phyloP scores from a whole-genome alignment of 75 land plant species.

The Larix kaempferi region DNA sequence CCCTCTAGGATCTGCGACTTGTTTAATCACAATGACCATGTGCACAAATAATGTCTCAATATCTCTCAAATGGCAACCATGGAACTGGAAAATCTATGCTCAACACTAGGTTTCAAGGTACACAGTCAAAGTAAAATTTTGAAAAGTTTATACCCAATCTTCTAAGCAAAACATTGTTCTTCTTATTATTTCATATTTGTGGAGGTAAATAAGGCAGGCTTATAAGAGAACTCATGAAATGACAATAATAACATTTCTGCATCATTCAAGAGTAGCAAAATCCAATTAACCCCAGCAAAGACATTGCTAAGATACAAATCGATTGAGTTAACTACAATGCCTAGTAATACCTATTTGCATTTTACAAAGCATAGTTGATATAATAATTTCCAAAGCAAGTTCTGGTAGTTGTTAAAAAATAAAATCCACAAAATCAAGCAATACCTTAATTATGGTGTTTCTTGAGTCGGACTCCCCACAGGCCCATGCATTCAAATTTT shows the following conservation, averaged over 20 bases:
- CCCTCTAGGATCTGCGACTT: too few species aligned
- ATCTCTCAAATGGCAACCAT: too few species aligned
- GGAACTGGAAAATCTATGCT: too few species aligned
- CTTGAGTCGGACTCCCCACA: not conserved
- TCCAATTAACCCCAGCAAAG: not conserved
- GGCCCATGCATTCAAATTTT: not conserved
- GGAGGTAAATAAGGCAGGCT: too few species aligned
- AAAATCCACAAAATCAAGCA: not conserved
- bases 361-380: not conserved
- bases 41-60: too few species aligned
- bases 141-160: too few species aligned
- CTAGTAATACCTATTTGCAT: not conserved
- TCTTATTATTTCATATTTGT: too few species aligned
- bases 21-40: too few species aligned
- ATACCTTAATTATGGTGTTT: constrained; percentile 9
- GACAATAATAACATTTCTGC: not conserved
- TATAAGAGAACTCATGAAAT: too few species aligned
- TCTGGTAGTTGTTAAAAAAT: not conserved
- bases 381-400: not conserved
- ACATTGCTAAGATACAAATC: not conserved
- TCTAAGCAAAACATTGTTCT: too few species aligned
- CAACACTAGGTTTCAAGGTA: too few species aligned
- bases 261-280: not conserved
- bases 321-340: not conserved
- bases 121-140: too few species aligned